Base-by-base conservation (phyloP, 2,329 filamentous ascomycete species). In the Gnomoniopsis sp. region DNA sequence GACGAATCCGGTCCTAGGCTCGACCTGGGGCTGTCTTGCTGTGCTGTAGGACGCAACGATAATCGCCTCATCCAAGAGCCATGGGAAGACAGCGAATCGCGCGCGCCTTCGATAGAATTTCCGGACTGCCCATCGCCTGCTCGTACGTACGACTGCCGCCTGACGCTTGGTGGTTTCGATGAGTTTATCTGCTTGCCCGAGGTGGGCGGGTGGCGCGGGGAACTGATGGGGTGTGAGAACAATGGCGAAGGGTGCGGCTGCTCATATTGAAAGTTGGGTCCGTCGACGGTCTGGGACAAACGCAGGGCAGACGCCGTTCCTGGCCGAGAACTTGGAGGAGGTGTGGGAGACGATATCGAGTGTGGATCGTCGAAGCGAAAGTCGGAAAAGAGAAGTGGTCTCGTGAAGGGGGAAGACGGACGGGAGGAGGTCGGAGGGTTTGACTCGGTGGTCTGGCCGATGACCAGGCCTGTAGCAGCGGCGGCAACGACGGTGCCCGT, bases 1-100 rank as follows among this genome's bases (percentile, higher is more conserved):
- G 88, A 88, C 12, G 87, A 87, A 56, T 88, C 83, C 22, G 84
- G 85, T 8, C 83, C 83, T 8, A 55, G 49, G 66, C 85, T 89
- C 36, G 88, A 88, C 62, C 85, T 79, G 30, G 79, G 72, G 67
- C 86, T 89, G 62, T 82, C 86, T 71, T 84, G 81, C 64, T 87
- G 85, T 26, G 86, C 88, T 23, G 79, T 69, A 21, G 87, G 87
- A 23, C 88, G 82, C 48, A 84, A 77, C 23, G 89, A 90, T 43
- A 92, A 74, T 52, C 88, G 84, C 65, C 85, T 84, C 63, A 91
- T 85, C 89, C 89, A 93, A 30, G 88, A 90, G 56, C 83, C 78
- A 67, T 77, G 81, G 36, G 84, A 87, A 17, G 85, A 87, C 36
- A 80, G 66, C 3, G 85, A 88, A 66, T 86, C 82, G 63, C 83